Evolutionary conservation across 495 filamentous ascomycete genomes (phyloP).

Genomic region (Talaromyces trachyspermus): DNA sequence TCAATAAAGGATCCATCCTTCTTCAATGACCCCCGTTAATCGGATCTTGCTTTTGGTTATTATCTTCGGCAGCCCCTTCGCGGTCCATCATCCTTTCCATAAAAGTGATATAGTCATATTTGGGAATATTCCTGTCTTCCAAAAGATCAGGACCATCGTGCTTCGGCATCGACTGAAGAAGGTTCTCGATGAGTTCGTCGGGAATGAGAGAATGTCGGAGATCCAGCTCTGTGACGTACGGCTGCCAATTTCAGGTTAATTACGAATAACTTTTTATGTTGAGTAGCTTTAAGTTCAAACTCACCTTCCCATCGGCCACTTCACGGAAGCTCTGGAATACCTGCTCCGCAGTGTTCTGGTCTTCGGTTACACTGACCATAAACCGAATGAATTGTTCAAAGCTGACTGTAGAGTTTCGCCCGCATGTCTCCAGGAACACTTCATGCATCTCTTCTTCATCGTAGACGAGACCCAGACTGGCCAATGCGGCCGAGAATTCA

Average conservation of each 20-base stretch:
- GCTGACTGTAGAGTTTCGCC: constrained; percentile 57
- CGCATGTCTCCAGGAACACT: constrained; percentile 76
- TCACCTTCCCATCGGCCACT: constrained; percentile 90
- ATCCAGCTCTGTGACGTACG: constrained; percentile 96
- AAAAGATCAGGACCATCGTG: constrained; percentile 74
- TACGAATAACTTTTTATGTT: neutral
- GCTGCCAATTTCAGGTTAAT: constrained; percentile 34
- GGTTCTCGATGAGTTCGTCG: constrained; percentile 88
- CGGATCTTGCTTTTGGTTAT: constrained; percentile 7
- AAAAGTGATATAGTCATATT: constrained; percentile 88
- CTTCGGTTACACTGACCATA: constrained; percentile 98
- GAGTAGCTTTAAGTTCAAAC: constrained; percentile 14
- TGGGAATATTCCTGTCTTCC: constrained; percentile 65
- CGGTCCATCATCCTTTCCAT: constrained; percentile 68
- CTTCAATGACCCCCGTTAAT: constrained; percentile 26
- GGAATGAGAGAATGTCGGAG: constrained; percentile 89
- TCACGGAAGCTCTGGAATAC: constrained; percentile 95
- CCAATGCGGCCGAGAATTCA: constrained; percentile 90
- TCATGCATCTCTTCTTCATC: constrained; percentile 95
- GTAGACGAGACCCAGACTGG: constrained; percentile 87
- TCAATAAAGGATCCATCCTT: constrained; percentile 9
- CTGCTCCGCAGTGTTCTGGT: constrained; percentile 96
- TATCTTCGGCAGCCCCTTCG: neutral
- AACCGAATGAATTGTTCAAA: constrained; percentile 99
- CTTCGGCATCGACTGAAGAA: constrained; percentile 75